Percentiles rank a stretch among this genome's conserved stretches.
phyloP scores from a whole-genome alignment of 2,329 filamentous ascomycete species.

The Talaromyces atroroseus region DNA sequence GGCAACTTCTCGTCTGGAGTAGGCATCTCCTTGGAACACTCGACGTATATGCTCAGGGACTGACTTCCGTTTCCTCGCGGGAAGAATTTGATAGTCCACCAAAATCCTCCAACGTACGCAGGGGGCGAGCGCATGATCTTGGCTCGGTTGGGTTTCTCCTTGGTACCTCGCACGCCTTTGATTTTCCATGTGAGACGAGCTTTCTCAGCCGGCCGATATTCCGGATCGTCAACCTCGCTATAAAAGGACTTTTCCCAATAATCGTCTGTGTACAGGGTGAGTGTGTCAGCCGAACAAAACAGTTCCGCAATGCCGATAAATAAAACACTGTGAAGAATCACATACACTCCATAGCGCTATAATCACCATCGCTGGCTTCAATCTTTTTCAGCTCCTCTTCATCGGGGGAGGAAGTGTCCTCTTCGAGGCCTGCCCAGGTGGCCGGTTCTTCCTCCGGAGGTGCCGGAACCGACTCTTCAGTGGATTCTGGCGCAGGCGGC shows the following conservation, averaged over 20 bases:
- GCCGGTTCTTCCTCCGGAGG: slow-evolving; percentile 29
- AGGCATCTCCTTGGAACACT: slow-evolving; percentile 51
- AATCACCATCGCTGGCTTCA: slow-evolving; percentile 43
- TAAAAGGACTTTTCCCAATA: slow-evolving; percentile 57
- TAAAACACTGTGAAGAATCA: neutral
- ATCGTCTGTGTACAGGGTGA: slow-evolving; percentile 32
- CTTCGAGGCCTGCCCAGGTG: slow-evolving; percentile 51
- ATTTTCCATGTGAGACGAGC: slow-evolving; percentile 56
- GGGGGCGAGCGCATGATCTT: slow-evolving; percentile 54
- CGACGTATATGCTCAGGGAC: slow-evolving; percentile 56
- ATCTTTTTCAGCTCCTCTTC: slow-evolving; percentile 57
- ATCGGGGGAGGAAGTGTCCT: slow-evolving; percentile 52
- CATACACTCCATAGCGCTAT: slow-evolving; percentile 52
- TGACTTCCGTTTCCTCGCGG: slow-evolving; percentile 56
- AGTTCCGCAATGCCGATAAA: neutral
- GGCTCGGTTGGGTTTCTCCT: slow-evolving; percentile 54
- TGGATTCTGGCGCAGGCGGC: slow-evolving; percentile 10
- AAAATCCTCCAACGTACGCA: slow-evolving; percentile 53
- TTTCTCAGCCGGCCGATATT: slow-evolving; percentile 49
- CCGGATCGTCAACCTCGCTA: slow-evolving; percentile 52
- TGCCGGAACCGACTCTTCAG: slow-evolving; percentile 17
- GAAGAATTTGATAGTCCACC: slow-evolving; percentile 63
- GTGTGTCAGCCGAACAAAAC: neutral
- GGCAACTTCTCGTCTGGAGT: slow-evolving; percentile 30
- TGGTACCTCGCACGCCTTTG: slow-evolving; percentile 55